These are phyloP conservation scores for Monosporascus sp. DNA, from an alignment of 2,329 filamentous ascomycete genomes.

Conservation along the genomic window DNA sequence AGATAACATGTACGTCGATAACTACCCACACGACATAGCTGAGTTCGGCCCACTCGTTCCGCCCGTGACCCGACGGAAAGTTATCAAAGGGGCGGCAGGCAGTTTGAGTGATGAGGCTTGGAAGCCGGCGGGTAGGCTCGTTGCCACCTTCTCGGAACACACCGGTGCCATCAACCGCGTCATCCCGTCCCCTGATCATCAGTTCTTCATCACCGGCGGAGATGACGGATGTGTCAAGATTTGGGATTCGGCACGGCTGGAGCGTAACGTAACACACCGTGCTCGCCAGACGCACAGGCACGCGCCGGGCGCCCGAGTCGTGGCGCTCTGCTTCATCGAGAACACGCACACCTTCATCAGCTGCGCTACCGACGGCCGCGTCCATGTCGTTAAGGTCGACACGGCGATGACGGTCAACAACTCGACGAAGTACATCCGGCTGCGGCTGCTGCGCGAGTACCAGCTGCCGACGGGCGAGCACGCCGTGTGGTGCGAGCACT, in stretches of 20 bases:
- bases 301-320: conserved; percentile 64
- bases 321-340: conserved; percentile 85
- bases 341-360: conserved; percentile 91
- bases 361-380: conserved; percentile 82
- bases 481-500: conserved; percentile 89
- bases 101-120: conserved; percentile 59
- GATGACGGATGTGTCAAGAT: conserved; percentile 88
- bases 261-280: conserved; percentile 84
- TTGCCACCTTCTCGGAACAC: conserved; percentile 88
- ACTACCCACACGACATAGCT: conserved; percentile 59
- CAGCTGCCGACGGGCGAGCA: conserved; percentile 69
- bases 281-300: conserved; percentile 84
- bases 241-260: conserved; percentile 86
- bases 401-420: conserved; percentile 34
- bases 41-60: conserved; percentile 79
- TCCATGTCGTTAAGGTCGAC: conserved; percentile 83
- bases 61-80: conserved; percentile 55
- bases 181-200: conserved; percentile 78
- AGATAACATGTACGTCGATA: conserved; percentile 77
- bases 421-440: conserved; percentile 71
- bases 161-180: conserved; percentile 76
- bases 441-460: conserved; percentile 73
- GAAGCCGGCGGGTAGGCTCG: conserved; percentile 77
- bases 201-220: conserved; percentile 90
- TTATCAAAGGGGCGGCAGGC: conserved; percentile 41